phyloP scores from a whole-genome alignment of 768 basidiomycete genomes.

The Lactarius akahatsu region DNA sequence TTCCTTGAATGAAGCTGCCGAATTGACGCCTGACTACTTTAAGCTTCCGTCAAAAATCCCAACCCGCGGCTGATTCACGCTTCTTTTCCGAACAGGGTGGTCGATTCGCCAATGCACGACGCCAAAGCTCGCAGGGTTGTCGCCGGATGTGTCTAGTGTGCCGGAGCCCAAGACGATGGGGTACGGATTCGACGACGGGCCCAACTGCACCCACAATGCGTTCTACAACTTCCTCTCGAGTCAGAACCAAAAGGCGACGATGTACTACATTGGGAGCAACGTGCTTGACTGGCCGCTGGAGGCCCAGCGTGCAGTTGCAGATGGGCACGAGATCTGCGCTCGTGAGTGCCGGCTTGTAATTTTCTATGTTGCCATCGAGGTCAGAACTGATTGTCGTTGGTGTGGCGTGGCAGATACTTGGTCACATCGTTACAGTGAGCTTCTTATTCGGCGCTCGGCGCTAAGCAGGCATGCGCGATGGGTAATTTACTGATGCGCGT shows the following conservation, averaged over 20 bases:
- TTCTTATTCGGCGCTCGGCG: neutral
- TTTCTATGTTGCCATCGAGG: neutral
- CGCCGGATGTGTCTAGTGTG: constrained; percentile 44
- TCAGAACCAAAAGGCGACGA: constrained; percentile 61
- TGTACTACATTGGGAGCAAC: constrained; percentile 64
- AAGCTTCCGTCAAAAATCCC: constrained; percentile 36
- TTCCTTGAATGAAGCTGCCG: neutral
- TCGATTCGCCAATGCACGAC: constrained; percentile 43
- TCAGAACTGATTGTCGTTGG: neutral
- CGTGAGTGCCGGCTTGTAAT: constrained; percentile 44
- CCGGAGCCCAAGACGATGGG: constrained; percentile 61
- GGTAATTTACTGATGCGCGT: neutral
- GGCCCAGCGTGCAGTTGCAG: constrained; percentile 52
- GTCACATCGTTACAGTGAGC: constrained; percentile 50
- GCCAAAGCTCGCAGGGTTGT: constrained; percentile 47
- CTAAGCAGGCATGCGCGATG: neutral
- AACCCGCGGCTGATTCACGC: constrained; percentile 23
- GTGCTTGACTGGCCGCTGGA: constrained; percentile 56
- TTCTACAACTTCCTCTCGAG: constrained; percentile 55
- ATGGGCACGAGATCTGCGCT: constrained; percentile 56
- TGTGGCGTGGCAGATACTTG: constrained; percentile 40
- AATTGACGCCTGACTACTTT: neutral
- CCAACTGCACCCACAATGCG: constrained; percentile 61
- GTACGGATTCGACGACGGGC: constrained; percentile 65
- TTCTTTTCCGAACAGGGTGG: constrained; percentile 39